Evolutionary conservation across 495 filamentous ascomycete genomes (phyloP).

Genomic region (Aspergillus incahuasiensis): DNA sequence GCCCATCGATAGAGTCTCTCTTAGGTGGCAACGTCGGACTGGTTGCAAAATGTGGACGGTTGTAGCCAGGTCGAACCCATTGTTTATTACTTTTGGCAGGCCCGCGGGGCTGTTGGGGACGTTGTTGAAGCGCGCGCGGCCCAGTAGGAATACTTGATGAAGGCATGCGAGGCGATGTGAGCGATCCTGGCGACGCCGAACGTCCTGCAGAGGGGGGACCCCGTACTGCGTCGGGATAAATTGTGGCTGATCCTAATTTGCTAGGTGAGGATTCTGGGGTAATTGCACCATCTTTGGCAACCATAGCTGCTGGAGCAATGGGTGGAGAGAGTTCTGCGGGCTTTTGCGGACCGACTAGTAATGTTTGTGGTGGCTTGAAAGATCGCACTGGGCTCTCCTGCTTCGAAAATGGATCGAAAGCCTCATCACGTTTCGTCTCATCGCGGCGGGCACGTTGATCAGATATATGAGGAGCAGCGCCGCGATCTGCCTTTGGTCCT

Average conservation of each 20-base stretch:
- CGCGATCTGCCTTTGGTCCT: constrained; percentile 38
- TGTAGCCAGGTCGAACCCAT: constrained; percentile 55
- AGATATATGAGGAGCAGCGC: constrained; percentile 15
- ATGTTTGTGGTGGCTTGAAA: constrained; percentile 18
- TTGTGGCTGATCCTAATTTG: constrained; percentile 18
- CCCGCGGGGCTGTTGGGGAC: constrained; percentile 31
- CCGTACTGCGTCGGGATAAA: constrained; percentile 28
- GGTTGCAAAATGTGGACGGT: constrained; percentile 22
- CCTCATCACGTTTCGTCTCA: constrained; percentile 17
- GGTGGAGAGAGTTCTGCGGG: constrained; percentile 35
- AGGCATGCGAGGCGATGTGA: constrained; percentile 47
- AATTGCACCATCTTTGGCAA: constrained; percentile 23
- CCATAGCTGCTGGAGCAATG: constrained; percentile 41
- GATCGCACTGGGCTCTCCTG: constrained; percentile 16
- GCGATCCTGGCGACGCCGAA: constrained; percentile 30
- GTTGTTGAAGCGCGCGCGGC: constrained; percentile 49
- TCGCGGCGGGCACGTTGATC: constrained; percentile 23
- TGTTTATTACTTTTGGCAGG: constrained; percentile 49
- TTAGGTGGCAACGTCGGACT: constrained; percentile 30
- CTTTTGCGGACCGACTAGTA: constrained; percentile 15
- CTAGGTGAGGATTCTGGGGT: constrained; percentile 18
- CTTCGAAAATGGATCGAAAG: constrained; percentile 12
- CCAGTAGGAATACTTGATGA: constrained; percentile 54
- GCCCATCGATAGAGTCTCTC: constrained; percentile 40
- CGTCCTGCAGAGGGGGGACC: constrained; percentile 27